Evolutionary conservation across 352 stramenopile species (phyloP).

Genomic region (Phytopythium delawarense): DNA sequence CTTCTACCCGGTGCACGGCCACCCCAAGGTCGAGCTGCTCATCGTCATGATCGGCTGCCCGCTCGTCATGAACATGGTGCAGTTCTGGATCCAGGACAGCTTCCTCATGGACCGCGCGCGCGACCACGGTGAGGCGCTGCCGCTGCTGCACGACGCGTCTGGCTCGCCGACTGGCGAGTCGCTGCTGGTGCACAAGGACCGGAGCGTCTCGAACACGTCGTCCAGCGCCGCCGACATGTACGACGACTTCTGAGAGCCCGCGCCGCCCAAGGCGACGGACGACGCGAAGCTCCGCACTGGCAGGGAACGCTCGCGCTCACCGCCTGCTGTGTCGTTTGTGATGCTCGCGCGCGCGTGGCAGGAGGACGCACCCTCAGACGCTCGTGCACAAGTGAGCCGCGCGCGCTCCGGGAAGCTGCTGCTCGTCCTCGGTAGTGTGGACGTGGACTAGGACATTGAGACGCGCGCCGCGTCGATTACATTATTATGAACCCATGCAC

Average conservation of each 20-base stretch:
- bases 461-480: no score
- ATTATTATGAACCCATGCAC: no score
- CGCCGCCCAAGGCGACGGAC: not conserved
- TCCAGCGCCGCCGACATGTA: conserved; percentile 56
- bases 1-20: conserved; percentile 64
- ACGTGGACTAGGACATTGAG: not conserved
- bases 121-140: conserved; percentile 25
- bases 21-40: conserved; percentile 74
- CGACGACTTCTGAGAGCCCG: conserved; percentile 23
- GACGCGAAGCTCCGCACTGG: not conserved
- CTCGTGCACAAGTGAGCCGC: not conserved
- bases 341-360: not conserved
- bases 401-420: not conserved
- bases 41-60: conserved; percentile 85
- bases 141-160: conserved; percentile 19
- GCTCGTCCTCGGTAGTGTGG: not conserved
- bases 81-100: conserved; percentile 84
- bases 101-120: conserved; percentile 62
- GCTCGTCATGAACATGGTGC: conserved; percentile 84
- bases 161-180: not conserved
- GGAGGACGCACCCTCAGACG: conserved; percentile 1
- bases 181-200: conserved; percentile 23
- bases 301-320: not conserved
- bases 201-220: conserved; percentile 31
- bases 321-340: not conserved